Evolutionary conservation across 441 rosid species (phyloP).

Genomic region (Biscutella laevigata): DNA sequence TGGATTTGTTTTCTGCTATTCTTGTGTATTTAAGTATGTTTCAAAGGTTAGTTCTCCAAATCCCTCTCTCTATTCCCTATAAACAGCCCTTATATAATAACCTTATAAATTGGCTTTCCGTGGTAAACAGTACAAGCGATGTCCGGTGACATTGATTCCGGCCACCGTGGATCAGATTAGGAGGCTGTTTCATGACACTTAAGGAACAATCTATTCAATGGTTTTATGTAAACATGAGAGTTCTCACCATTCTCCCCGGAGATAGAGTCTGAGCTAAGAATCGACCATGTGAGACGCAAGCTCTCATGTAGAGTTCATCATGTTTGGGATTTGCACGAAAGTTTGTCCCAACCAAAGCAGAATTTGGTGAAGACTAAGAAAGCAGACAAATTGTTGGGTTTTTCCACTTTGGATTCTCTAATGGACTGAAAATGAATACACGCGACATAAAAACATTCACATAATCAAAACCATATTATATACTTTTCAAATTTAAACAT

Average conservation of each 20-base stretch:
- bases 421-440: too few species aligned
- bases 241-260: neutral
- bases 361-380: neutral
- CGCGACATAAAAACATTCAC: too few species aligned
- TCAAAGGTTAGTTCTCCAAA: conserved; percentile 56
- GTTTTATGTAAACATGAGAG: conserved; percentile 5
- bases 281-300: conserved; percentile 10
- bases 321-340: conserved; percentile 10
- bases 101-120: neutral
- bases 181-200: conserved; percentile 86
- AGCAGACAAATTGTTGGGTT: neutral
- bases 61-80: neutral
- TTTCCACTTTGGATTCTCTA: too few species aligned
- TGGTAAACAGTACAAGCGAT: conserved; percentile 70
- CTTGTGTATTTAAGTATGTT: conserved; percentile 86
- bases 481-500: too few species aligned
- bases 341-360: neutral
- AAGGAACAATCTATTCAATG: conserved; percentile 11
- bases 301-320: conserved; percentile 16
- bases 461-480: too few species aligned
- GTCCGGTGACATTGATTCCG: conserved; percentile 83
- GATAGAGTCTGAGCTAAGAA: neutral
- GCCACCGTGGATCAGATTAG: conserved; percentile 74
- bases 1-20: conserved; percentile 92
- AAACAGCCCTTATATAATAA: neutral